Evolutionary conservation across 2,329 filamentous ascomycete species (phyloP).

Genomic region (Penicillium thymicola): DNA sequence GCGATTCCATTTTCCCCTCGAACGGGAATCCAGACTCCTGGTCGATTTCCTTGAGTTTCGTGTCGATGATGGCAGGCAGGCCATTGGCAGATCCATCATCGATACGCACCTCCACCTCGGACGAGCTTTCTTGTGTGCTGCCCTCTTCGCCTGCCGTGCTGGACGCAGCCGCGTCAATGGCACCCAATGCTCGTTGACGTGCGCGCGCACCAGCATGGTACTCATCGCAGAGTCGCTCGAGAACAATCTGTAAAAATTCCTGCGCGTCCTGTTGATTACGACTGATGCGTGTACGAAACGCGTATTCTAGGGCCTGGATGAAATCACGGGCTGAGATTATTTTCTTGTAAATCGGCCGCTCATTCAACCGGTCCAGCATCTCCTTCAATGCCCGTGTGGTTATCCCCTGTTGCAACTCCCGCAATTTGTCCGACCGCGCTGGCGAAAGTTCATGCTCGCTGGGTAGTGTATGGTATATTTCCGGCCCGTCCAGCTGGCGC

Average conservation of each 20-base stretch:
- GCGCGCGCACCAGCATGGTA: conserved; percentile 82
- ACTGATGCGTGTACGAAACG: conserved; percentile 87
- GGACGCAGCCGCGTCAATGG: conserved; percentile 20
- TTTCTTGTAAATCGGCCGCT: conserved; percentile 89
- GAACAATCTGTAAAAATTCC: conserved; percentile 91
- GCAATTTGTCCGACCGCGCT: conserved; percentile 47
- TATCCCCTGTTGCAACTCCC: conserved; percentile 70
- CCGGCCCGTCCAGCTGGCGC: conserved; percentile 71
- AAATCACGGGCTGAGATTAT: conserved; percentile 86
- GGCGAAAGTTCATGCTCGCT: conserved; percentile 40
- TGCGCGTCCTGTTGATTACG: conserved; percentile 96
- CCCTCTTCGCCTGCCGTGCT: conserved; percentile 10
- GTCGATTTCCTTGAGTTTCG: conserved; percentile 37
- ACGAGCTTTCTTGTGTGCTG: conserved; percentile 21
- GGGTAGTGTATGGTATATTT: conserved; percentile 67
- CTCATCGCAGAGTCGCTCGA: conserved; percentile 88
- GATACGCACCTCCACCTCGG: conserved; percentile 34
- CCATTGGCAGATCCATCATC: conserved; percentile 36
- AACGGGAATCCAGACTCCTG: conserved; percentile 70
- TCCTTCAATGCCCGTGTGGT: conserved; percentile 88
- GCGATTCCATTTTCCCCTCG: conserved; percentile 88
- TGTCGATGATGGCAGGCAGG: conserved; percentile 36
- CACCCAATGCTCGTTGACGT: conserved; percentile 45
- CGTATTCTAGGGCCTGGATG: conserved; percentile 75
- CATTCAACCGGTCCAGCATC: conserved; percentile 87